Percentiles rank a stretch among this genome's conserved stretches.
phyloP scores from a whole-genome alignment of 2,329 filamentous ascomycete species.

The Beauveria asiatica region DNA sequence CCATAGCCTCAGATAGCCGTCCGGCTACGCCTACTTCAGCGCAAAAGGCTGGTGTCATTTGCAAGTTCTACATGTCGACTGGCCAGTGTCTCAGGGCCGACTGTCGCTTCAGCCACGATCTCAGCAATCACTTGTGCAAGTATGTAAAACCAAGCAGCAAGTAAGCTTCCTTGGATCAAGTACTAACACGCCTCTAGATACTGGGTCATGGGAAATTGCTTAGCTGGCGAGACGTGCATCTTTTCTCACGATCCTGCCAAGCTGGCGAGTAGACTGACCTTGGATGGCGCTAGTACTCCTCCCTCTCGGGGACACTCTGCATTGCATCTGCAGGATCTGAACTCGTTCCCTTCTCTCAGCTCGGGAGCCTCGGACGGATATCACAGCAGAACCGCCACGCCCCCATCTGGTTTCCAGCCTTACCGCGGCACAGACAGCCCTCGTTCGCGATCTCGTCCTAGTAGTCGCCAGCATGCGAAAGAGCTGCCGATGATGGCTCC shows the following conservation, averaged over 20 bases:
- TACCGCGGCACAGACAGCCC: constrained; percentile 54
- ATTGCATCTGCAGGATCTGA: constrained; percentile 75
- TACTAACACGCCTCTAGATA: constrained; percentile 48
- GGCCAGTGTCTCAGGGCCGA: constrained; percentile 94
- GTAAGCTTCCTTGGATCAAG: too few relatives aligned
- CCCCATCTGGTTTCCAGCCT: constrained; percentile 63
- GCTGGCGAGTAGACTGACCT: constrained; percentile 69
- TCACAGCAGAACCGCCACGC: constrained; percentile 46
- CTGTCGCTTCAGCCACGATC: constrained; percentile 93
- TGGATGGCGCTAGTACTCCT: constrained; percentile 61
- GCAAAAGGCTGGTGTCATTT: constrained; percentile 79
- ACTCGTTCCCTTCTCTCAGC: constrained; percentile 72
- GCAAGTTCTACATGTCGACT: constrained; percentile 93
- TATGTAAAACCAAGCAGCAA: constrained; percentile 43
- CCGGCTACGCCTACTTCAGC: constrained; percentile 69
- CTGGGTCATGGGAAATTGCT: constrained; percentile 91
- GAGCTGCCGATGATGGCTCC: constrained; percentile 60
- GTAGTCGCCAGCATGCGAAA: constrained; percentile 61
- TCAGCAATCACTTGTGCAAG: constrained; percentile 97
- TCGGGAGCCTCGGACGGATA: constrained; percentile 44
- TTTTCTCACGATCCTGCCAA: constrained; percentile 94
- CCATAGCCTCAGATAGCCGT: constrained; percentile 66
- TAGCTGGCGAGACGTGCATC: constrained; percentile 87
- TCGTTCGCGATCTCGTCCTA: constrained; percentile 71
- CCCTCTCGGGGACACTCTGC: constrained; percentile 55